A percentile compares a stretch with the other conserved stretches of the same genome.
Evolutionary conservation across 352 stramenopile genomes (phyloP).

Genomic region (Phytophthora tentaculata): DNA sequence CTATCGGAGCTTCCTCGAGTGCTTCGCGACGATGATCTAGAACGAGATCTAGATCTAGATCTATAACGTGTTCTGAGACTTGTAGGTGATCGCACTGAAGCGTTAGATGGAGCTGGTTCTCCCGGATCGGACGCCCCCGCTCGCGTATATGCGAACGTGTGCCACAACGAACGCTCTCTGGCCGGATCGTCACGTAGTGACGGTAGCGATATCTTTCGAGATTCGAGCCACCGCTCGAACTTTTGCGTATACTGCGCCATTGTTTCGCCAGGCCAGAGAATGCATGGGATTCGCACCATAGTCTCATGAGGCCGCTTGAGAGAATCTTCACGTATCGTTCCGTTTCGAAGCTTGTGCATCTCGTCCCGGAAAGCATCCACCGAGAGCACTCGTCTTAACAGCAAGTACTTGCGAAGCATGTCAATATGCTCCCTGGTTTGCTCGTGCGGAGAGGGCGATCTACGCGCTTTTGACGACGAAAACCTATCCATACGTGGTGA

Average conservation of each 20-base stretch:
- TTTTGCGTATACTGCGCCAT: slow-evolving; percentile 34
- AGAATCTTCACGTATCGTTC: slow-evolving; percentile 32
- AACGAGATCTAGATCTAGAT: slow-evolving; percentile 26
- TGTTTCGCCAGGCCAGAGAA: slow-evolving; percentile 29
- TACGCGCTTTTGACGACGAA: too few relatives aligned
- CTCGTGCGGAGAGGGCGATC: slow-evolving; percentile 17
- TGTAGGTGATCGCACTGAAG: slow-evolving; percentile 6
- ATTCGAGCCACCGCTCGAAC: slow-evolving; percentile 35
- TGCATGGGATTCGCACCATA: slow-evolving; percentile 30
- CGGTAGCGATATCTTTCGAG: slow-evolving; percentile 17
- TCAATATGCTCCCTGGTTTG: not conserved
- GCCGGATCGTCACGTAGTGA: slow-evolving; percentile 28
- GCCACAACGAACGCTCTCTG: slow-evolving; percentile 38
- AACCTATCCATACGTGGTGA: too few relatives aligned
- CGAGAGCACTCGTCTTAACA: slow-evolving; percentile 37
- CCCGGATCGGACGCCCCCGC: slow-evolving; percentile 13
- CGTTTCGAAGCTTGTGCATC: slow-evolving; percentile 33
- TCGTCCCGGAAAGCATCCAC: slow-evolving; percentile 36
- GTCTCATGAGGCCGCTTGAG: slow-evolving; percentile 31
- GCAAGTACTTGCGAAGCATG: slow-evolving; percentile 16
- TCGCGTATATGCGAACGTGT: slow-evolving; percentile 35
- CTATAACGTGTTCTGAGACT: slow-evolving; percentile 8
- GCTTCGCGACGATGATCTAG: slow-evolving; percentile 20
- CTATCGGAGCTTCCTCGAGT: slow-evolving; percentile 22
- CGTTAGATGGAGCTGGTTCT: not conserved